Base-by-base conservation (phyloP, 768 basidiomycete genomes). In the Antrodiella citrinella region DNA sequence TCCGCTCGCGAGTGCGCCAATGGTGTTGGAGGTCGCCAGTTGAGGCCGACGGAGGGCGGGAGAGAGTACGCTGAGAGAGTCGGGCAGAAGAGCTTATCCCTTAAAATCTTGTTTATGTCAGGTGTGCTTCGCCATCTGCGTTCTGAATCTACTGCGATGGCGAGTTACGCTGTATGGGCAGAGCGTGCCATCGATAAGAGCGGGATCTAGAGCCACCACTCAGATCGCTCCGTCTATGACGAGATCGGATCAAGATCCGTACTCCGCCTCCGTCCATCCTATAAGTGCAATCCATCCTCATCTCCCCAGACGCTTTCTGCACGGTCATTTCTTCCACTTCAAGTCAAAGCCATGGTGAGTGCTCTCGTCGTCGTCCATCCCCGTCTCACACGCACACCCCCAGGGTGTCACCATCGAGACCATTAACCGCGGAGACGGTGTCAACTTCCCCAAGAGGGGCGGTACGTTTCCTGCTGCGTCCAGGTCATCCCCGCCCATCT, bases 201-300 rank as follows among this genome's bases (percentile, higher is more conserved):
- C 30, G 30, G 15, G 30, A 35, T 35, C 58, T 59, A 54, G 56
- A 45, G 48, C 40, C 24, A 18, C 19, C 41, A 9, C 41, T 43
- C 41, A 18, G 41, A 7, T 22, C 41, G 41, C 44, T 39, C 55
- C 60, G 60, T 50, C 58, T 57, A 60, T 57, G 57, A n/a, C 57
- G 49, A 63, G 63, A 65, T 80, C 79, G 76, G 80, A 85, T 84
- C 83, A 78, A 81, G 82, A 83, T 85, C 83, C 80, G 81, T 71
- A 75, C 73, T 75, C 77, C 75, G 78, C 76, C 69, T 61, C 58
- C 57, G 59, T 51, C n/a, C 62, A 59, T 7, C 62, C 65, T 76
- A 77, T 77, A 75, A 74, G 69, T 67, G 64, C 62, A 57, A 62
- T 55, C 62, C 51, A 35, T 35, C 30, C 7, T n/a, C 56, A 62